A percentile compares a stretch with the other conserved stretches of the same genome.
phyloP scores from a whole-genome alignment of 768 basidiomycete genomes.

The Lyophyllum semitale region DNA sequence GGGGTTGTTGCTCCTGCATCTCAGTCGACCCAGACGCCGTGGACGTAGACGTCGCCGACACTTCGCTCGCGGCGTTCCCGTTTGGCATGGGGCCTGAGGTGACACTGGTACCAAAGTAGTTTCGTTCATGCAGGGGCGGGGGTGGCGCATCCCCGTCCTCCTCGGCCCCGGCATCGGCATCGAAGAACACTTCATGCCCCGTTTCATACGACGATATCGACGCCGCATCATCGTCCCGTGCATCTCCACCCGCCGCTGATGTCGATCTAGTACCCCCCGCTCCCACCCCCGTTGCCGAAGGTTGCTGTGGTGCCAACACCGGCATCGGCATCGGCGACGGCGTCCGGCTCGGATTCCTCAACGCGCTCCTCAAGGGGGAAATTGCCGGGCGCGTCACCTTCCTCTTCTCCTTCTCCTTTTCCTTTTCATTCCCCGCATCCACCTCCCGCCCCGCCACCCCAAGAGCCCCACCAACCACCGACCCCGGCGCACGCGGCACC shows the following conservation, averaged over 20 bases:
- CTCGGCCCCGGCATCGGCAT: slow-evolving; percentile 29
- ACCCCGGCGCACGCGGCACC: slow-evolving; percentile 35
- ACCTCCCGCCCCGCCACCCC: not conserved
- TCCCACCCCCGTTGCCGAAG: not conserved
- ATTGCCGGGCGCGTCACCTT: slow-evolving; percentile 33
- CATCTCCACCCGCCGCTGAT: slow-evolving; percentile 12
- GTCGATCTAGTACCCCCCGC: not conserved
- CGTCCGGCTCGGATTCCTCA: slow-evolving; percentile 54
- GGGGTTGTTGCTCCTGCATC: not conserved
- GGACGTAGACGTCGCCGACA: not conserved
- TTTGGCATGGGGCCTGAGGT: not conserved
- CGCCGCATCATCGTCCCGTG: slow-evolving; percentile 38
- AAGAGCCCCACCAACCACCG: slow-evolving; percentile 32
- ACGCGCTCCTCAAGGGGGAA: slow-evolving; percentile 61
- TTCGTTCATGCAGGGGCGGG: slow-evolving; percentile 8
- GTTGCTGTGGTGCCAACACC: not conserved
- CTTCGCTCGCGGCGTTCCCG: slow-evolving; percentile 6
- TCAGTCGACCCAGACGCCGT: not conserved
- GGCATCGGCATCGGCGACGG: slow-evolving; percentile 42
- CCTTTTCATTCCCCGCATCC: not conserved
- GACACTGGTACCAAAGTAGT: no score
- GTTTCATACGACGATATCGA: slow-evolving; percentile 71
- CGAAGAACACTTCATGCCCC: slow-evolving; percentile 54
- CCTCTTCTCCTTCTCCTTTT: not conserved
- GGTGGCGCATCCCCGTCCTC: not conserved